Percentiles rank a stretch among this genome's conserved stretches.
Evolutionary conservation across 2,329 filamentous ascomycete species (phyloP).

Genomic region (Ceratocystis alfenasii): DNA sequence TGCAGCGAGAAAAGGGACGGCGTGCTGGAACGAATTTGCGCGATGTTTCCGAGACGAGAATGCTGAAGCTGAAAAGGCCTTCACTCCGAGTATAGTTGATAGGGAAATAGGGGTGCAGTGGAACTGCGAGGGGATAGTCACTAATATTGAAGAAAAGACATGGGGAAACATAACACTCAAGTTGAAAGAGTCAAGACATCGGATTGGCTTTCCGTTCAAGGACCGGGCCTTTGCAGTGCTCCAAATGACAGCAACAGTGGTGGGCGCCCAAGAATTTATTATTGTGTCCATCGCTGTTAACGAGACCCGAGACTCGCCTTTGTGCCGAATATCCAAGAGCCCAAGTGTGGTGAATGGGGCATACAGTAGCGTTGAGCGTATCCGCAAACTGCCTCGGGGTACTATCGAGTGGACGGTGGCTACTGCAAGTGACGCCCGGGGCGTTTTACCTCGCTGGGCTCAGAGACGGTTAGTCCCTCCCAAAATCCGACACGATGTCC

Average conservation of each 20-base stretch:
- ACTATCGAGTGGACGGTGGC: conserved; percentile 66
- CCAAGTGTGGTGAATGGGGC: conserved; percentile 42
- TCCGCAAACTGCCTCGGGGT: conserved; percentile 36
- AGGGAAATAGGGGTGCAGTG: conserved; percentile 30
- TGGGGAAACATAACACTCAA: conserved; percentile 40
- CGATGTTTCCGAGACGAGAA: conserved; percentile 42
- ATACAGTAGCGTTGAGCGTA: conserved; percentile 55
- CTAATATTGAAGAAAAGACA: conserved; percentile 30
- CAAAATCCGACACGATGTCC: conserved; percentile 58
- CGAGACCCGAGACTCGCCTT: conserved; percentile 32
- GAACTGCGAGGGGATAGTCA: conserved; percentile 35
- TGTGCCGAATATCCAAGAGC: conserved; percentile 52
- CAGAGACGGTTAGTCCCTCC: conserved; percentile 53
- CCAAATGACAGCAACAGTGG: conserved; percentile 38
- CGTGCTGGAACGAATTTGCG: conserved; percentile 53
- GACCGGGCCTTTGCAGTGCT: conserved; percentile 56
- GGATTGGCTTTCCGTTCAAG: conserved; percentile 46
- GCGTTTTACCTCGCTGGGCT: conserved; percentile 51
- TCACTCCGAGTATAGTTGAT: conserved; percentile 32
- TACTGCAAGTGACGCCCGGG: conserved; percentile 59
- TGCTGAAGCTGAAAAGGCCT: conserved; percentile 32
- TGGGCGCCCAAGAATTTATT: conserved; percentile 38
- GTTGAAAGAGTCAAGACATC: conserved; percentile 55
- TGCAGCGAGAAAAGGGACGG: conserved; percentile 39
- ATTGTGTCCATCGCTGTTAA: conserved; percentile 46